Evolutionary conservation across 257 asterid species (phyloP).

Genomic region (Primulina tabacum): DNA sequence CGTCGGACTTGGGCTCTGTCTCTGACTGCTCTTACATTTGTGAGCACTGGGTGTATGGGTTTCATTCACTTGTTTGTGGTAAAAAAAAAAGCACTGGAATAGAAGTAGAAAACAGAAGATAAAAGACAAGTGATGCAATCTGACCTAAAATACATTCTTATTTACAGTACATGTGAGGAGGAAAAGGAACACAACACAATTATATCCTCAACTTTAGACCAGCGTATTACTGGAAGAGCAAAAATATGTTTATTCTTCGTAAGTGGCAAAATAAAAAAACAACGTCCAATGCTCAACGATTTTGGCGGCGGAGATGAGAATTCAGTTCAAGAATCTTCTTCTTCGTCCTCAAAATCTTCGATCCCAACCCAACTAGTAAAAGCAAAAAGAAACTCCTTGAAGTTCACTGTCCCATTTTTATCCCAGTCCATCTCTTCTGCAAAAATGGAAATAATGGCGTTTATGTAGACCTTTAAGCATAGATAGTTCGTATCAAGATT

Average conservation of each 20-base stretch:
- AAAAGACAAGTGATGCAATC: not conserved
- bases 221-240: not conserved
- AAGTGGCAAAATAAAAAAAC: not conserved
- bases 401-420: constrained; percentile 82
- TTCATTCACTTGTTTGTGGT: not conserved
- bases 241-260: not conserved
- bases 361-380: constrained; percentile 89
- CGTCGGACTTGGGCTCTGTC: too few species aligned
- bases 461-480: not conserved
- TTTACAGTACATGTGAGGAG: not conserved
- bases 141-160: not conserved
- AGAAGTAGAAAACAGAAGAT: not conserved
- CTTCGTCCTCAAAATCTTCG: constrained; percentile 62
- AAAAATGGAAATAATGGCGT: constrained; percentile 16
- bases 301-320: not conserved
- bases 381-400: constrained; percentile 89
- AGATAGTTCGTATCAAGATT: not conserved
- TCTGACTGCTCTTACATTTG: too few species aligned
- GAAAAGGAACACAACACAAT: not conserved
- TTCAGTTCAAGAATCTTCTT: constrained; percentile 13
- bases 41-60: too few species aligned
- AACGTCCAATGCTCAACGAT: not conserved
- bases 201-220: not conserved
- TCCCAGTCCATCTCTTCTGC: constrained; percentile 99
- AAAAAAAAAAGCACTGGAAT: not conserved